Base-by-base conservation (phyloP, 164 flowering plant genomes). In the Chimonanthus salicifolius region DNA sequence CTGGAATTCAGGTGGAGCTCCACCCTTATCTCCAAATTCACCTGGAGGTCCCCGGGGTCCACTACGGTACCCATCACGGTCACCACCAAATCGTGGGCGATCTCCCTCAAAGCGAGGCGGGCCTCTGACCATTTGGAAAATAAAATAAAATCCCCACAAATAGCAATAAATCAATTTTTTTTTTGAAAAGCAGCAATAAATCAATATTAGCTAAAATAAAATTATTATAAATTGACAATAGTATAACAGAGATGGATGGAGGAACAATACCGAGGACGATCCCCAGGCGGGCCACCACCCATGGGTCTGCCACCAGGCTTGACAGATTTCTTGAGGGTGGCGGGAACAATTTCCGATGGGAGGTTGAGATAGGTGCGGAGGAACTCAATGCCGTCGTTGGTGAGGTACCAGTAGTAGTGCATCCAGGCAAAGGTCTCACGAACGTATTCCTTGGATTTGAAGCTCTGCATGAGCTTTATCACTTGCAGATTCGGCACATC, bases 401-500 rank as follows among this genome's bases (percentile, higher is more conserved):
- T 33, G 33, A 33, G 33, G 33, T 33, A 33, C 33, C 33, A 33
- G 33, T 33, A 33, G 33, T 33, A 33, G 33, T 33, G 33, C 33
- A 33, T 33, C 33, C 33, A 33, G 33, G 33, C 33, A 33, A 33
- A 33, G 33, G 33, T 33, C 33, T 33, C 33, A 33, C 33, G 33
- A 33, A 33, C 33, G 33, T 33, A 33, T 33, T 33, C 33, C 33
- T 33, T 33, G 33, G 33, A 33, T 33, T 33, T 33, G 33, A 33
- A 33, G 33, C 33, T 33, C 33, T 33, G 33, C 33, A 33, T 33
- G 33, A 33, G 33, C 33, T 33, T 87, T 8, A 87, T 87, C 33
- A 87, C 89, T 70, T 87, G 89, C 4, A 87, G 78, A 44, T 87
- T 87, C 3, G 89, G 89, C 3, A 85, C 89, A 80, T 85, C 88